Percentiles rank a stretch among this genome's conserved stretches.
Conservation (phyloP, 768 basidiomycete species). For the Auricularia sp. region DNA sequence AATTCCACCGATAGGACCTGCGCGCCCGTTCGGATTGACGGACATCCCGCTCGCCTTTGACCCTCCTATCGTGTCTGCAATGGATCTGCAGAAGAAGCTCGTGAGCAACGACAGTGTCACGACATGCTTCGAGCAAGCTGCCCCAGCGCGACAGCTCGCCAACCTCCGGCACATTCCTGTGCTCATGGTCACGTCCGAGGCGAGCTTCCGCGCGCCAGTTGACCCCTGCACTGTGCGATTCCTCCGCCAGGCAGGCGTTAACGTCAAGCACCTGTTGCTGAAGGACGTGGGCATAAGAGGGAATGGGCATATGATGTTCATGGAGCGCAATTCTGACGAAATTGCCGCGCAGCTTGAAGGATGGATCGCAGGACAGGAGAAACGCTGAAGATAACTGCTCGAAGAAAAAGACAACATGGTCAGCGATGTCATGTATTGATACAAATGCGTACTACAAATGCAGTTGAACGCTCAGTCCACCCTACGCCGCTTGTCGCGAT, state of each 20-base stretch:
- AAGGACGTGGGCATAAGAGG: conserved; percentile 36
- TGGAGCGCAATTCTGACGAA: conserved; percentile 39
- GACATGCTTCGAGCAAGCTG: conserved; percentile 34
- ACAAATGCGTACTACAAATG: too few species aligned
- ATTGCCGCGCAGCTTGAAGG: conserved; percentile 22
- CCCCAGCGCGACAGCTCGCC: conserved; percentile 32
- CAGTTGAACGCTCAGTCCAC: not conserved
- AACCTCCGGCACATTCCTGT: conserved; percentile 37
- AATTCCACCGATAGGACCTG: conserved; percentile 30
- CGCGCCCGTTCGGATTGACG: conserved; percentile 16
- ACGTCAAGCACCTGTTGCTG: conserved; percentile 32
- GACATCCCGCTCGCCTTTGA: conserved; percentile 18
- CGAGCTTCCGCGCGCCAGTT: conserved; percentile 41
- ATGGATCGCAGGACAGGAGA: too few species aligned
- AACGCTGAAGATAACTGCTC: too few species aligned
- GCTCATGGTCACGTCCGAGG: conserved; percentile 38
- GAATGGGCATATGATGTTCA: conserved; percentile 49
- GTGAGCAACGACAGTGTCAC: conserved; percentile 21
- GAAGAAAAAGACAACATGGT: too few species aligned
- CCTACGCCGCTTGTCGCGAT: not conserved
- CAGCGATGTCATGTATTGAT: too few species aligned
- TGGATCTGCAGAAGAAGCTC: conserved; percentile 24
- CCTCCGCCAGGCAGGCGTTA: conserved; percentile 35
- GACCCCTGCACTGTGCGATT: conserved; percentile 36
- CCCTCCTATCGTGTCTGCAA: conserved; percentile 33